Base-by-base conservation (phyloP, 768 basidiomycete genomes). In the Rhodosporidiobolus sp. region DNA sequence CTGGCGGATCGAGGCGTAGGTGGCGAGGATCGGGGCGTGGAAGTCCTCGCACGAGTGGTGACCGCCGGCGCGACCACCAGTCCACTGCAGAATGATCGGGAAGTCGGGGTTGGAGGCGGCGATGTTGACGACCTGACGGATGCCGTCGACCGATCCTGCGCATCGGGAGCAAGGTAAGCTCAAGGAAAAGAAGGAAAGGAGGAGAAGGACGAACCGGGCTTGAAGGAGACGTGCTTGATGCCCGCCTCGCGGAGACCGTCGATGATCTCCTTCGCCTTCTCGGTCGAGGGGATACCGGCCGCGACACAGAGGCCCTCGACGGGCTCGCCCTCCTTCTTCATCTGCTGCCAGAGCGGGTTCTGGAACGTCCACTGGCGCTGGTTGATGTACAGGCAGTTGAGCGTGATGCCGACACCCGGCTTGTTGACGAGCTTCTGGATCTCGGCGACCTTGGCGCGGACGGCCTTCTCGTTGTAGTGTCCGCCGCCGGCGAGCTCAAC, bases 251-350 rank as follows among this genome's bases (percentile, higher is more conserved):
- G 86, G 59, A 99, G 83, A 6, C 88, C 91, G 22, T 85, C 87
- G 75, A 98, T 96, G 82, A 99, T 97, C 82, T 98, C 95, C 56
- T 89, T 89, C 4, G 95, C 94, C 83, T 98, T 99, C 83, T 98
- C 96, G 3, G 92, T 92, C 77, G 87, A 90, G 16, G 96, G 96
- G 77, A 99, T 91, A 79, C 95, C 96, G 57, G 96, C 96, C 52
- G 95, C 96, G 70, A 98, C 92, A 80, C 94, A 97, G 83, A 99
- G 95, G n/a, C 96, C 96, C 84, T 99, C 95, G 73, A 98, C 85
- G 20, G 96, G 96, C 6, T 94, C 83, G 67, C 95, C 95, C 81
- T 97, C 96, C 69, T 88, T 88, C 74, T 92, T 88, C 90, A 99
- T 90, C 82, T 96, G 92, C 81, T 94, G 91, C 96, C 96, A 99